Evolutionary conservation across 257 asterid genomes (phyloP), one percentile per base, ranked within the genome.

Genomic region (Nicotiana benthamiana): DNA sequence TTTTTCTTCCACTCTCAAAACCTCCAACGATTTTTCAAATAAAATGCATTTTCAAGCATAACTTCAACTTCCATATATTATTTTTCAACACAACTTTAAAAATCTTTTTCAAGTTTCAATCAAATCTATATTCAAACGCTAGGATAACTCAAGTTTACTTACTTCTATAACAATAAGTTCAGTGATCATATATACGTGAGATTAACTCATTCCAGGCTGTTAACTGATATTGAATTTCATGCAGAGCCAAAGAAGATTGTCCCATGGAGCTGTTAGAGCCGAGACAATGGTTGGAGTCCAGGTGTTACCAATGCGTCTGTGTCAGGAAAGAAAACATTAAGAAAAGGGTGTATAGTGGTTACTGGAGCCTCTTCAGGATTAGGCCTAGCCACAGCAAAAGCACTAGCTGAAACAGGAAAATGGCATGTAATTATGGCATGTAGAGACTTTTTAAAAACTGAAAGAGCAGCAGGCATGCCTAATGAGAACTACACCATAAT

Each of bases 371-470:
- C 97, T 16, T 95, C 98, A 2, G 96, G 98, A 1, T 62, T 95
- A 54, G 98, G 99, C 43, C 89, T 95, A 7, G 97, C 98, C 61
- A 88, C 99, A 5, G 98, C 99, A 0, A 95, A 93, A 67, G 90
- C 97, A 34, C 79, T 95, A 64, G 92, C 97, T 0, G 98, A 92
- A 43, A 88, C 90, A 66, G 97, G 98, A 13, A 95, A 93, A 88
- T 93, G 98, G 98, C 91, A 95, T 27, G 83, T 95, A 5, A 84
- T 93, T 43, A 92, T 95, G 99, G 99, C 98, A 28, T 95, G 98
- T 88, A 87, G 99, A 40, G 93, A 95, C 86, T 95, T 95, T 63
- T 92, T 93, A 51, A 95, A 92, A 88, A 83, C 97, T 1, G 96
- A 92, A 59, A 95, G 87, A 63, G 98, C 97, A 0, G 98, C 98